Conservation (phyloP, 2,329 filamentous ascomycete species). For the Leptodontidium sp. region DNA sequence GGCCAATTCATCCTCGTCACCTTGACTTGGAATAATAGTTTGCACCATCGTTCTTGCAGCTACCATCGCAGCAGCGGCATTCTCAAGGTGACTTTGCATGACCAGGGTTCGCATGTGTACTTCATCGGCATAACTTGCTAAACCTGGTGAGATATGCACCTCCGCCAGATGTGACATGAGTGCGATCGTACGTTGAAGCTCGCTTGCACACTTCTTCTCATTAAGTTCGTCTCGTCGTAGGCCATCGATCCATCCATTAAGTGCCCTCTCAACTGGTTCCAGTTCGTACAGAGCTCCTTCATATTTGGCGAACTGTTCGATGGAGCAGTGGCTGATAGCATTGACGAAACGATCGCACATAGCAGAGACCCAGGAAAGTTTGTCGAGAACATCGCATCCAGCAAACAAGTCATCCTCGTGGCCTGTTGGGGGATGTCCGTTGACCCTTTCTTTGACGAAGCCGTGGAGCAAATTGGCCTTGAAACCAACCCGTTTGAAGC, state of each 20-base stretch:
- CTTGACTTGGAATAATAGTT: slow-evolving; percentile 62
- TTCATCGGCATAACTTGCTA: slow-evolving; percentile 80
- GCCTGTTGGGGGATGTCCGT: slow-evolving; percentile 70
- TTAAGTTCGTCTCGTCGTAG: slow-evolving; percentile 86
- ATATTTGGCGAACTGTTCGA: slow-evolving; percentile 80
- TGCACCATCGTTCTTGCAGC: slow-evolving; percentile 73
- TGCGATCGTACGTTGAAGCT: slow-evolving; percentile 84
- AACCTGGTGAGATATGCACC: slow-evolving; percentile 74
- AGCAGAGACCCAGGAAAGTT: slow-evolving; percentile 81
- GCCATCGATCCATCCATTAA: slow-evolving; percentile 89
- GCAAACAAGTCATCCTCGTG: slow-evolving; percentile 82
- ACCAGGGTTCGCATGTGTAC: slow-evolving; percentile 79
- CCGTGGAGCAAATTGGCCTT: slow-evolving; percentile 82
- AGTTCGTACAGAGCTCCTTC: slow-evolving; percentile 85
- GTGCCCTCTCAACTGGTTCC: slow-evolving; percentile 86
- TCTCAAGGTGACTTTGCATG: slow-evolving; percentile 84
- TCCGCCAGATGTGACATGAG: slow-evolving; percentile 87
- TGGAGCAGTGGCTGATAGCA: slow-evolving; percentile 79
- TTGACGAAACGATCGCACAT: slow-evolving; percentile 87
- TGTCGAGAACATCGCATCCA: slow-evolving; percentile 83
- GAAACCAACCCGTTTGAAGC: slow-evolving; percentile 87
- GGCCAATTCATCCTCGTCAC: slow-evolving; percentile 72
- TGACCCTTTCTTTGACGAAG: slow-evolving; percentile 81
- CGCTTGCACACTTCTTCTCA: slow-evolving; percentile 80
- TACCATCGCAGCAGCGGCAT: slow-evolving; percentile 72